Evolutionary conservation across 306 rosid species (phyloP), one percentile per base, ranked within the genome.

Genomic region (Oxytropis ochrocephala): DNA sequence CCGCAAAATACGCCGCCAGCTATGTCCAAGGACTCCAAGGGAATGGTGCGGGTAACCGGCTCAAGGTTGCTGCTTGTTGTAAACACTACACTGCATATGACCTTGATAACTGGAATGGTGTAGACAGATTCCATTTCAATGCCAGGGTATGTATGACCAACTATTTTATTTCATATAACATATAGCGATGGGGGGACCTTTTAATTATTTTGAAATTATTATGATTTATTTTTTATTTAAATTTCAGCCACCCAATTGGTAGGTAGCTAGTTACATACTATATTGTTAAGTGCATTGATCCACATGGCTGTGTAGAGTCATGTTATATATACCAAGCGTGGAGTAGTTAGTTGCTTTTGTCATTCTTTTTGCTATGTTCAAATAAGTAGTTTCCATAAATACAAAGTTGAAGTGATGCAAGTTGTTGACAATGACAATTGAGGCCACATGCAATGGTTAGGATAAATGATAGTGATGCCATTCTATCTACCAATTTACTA

Each of bases 71-170:
- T 0, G 98, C 98, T 19, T 93, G 94, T 13, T 93, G 98, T 41
- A 93, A 93, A 69, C 98, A 93, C 54, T 93, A 85, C 81, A 90
- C 97, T 0, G 98, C 98, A 66, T 93, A 93, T 58, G 98, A 93
- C 69, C 92, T 93, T 39, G 98, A 93, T 73, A 93, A 90, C 5
- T 93, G 98, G 98, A 90, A 81, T 0, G 92, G 98, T 3, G 72
- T 88, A 0, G 97, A 93, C 61, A 84, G 98, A 38, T 81, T 72
- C 36, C 97, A 93, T 78, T 93, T 93, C 81, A 88, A 93, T n/a
- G 98, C 98, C 27, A 84, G 36, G 91, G 98, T 93, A 77, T 38
- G 13, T 21, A 56, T n/a, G 29, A 10, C 12, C 30, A 53, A 67
- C 5, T 46, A 19, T 39, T 39, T 50, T 13, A 58, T 35, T 36